Evolutionary conservation across 768 basidiomycete genomes (phyloP), one percentile per base, ranked within the genome.

Genomic region (Suillus tomentosus): DNA sequence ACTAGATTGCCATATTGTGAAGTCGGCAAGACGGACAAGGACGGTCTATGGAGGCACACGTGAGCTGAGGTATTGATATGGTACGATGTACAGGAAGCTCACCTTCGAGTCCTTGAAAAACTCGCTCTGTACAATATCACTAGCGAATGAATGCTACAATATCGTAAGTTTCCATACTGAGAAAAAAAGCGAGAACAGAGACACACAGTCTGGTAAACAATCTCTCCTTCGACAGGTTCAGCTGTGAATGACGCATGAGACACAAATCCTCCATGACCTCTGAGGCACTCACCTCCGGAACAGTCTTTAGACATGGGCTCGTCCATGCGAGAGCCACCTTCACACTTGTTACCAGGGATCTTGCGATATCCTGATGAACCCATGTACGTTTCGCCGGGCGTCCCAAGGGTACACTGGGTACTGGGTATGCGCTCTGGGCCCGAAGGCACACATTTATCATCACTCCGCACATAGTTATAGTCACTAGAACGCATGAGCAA

Each of bases 291-390:
- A 91, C 92, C 93, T 73, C 88, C 77, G 0, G 89, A 87, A 74
- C 97, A 99, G 34, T 85, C 77, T 80, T 96, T 98, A 68, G 81
- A 70, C 0, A 90, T 78, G 39, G 76, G 80, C 14, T 84, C 80
- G 69, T 97, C 96, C 78, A 91, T 92, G 70, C 82, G 78, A 22
- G 80, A 60, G 4, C 72, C 68, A n/a, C 81, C 81, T 43, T 81
- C 82, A 72, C 97, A 99, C 0, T 89, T 91, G 71, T 99, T 91
- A 0, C 96, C 96, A 3, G 97, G 95, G 64, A 99, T 94, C 72
- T 89, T 87, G 39, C 95, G 84, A 74, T 88, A 99, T 0, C 97
- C 97, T 22, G 92, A 94, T 0, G 96, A 98, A 0, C 97, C 97
- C 73, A 82, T 70, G 72, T 94, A 99, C 8, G 72, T 86, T 66